Evolutionary conservation across 1,284 basidiomycete species (phyloP).

Genomic region (Pascua guehoae): DNA sequence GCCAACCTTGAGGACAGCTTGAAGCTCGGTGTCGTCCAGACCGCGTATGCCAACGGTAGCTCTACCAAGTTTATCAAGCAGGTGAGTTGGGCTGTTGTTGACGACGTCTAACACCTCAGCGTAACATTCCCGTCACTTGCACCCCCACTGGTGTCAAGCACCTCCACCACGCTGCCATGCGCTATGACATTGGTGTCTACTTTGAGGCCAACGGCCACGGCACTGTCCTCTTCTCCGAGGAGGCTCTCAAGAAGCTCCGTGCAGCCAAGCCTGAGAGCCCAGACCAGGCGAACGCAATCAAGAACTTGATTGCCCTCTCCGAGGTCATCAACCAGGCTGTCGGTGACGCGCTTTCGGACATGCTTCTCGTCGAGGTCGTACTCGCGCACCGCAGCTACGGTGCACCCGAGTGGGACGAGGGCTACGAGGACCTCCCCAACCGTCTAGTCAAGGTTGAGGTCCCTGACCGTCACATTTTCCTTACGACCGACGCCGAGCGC

Average conservation of each 20-base stretch:
- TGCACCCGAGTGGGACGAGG: constrained; percentile 84
- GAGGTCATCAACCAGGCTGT: constrained; percentile 97
- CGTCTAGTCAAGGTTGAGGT: constrained; percentile 95
- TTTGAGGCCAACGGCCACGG: constrained; percentile 99
- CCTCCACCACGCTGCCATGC: constrained; percentile 93
- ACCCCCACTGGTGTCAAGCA: constrained; percentile 98
- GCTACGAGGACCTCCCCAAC: constrained; percentile 93
- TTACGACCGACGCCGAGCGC: constrained; percentile 91
- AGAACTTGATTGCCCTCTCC: constrained; percentile 70
- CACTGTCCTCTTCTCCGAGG: constrained; percentile 86
- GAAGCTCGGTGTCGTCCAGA: constrained; percentile 92
- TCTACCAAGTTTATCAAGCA: constrained; percentile 87
- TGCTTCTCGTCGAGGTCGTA: constrained; percentile 91
- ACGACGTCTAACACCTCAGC: constrained; percentile 16
- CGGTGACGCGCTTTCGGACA: constrained; percentile 93
- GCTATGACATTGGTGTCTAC: constrained; percentile 93
- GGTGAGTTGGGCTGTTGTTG: constrained; percentile 53
- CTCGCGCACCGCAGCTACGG: constrained; percentile 82
- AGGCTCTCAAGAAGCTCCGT: constrained; percentile 61
- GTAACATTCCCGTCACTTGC: constrained; percentile 78
- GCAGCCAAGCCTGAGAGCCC: constrained; percentile 70
- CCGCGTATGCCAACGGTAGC: constrained; percentile 96
- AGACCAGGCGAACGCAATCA: constrained; percentile 72
- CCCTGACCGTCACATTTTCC: constrained; percentile 75
- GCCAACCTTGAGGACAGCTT: constrained; percentile 64